phyloP scores from a whole-genome alignment of 768 basidiomycete genomes.

The Candolleomyces eurysporus region DNA sequence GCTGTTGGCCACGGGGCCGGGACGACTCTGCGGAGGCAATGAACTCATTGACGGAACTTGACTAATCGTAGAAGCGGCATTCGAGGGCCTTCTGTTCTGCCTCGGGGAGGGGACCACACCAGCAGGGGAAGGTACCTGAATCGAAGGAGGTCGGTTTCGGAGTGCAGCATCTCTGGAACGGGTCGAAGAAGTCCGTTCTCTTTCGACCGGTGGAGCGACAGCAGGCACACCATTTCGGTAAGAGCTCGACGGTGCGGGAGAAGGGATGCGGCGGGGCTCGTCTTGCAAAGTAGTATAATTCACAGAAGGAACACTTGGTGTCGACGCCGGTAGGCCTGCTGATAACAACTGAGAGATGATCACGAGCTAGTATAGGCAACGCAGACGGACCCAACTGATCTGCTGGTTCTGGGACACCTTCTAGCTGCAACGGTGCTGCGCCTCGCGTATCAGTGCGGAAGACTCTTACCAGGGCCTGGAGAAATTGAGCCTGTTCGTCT shows the following conservation, averaged over 20 bases:
- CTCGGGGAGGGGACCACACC: slow-evolving; percentile 23
- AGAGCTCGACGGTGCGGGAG: slow-evolving; percentile 3
- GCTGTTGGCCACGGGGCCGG: not conserved
- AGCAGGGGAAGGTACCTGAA: slow-evolving; percentile 29
- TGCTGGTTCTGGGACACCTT: slow-evolving; percentile 49
- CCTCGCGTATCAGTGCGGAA: slow-evolving; percentile 50
- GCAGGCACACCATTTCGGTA: slow-evolving; percentile 10
- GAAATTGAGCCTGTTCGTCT: slow-evolving; percentile 70
- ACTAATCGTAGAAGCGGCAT: slow-evolving; percentile 38
- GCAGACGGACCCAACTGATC: slow-evolving; percentile 31
- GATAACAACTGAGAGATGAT: not conserved
- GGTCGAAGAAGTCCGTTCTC: slow-evolving; percentile 5
- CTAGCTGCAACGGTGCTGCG: slow-evolving; percentile 49
- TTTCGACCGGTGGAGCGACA: slow-evolving; percentile 13
- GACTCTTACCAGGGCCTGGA: slow-evolving; percentile 62
- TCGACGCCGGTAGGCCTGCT: not conserved
- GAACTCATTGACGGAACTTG: slow-evolving; percentile 25
- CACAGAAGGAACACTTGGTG: too few species aligned
- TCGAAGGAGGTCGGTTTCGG: slow-evolving; percentile 31
- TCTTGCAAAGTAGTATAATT: not conserved
- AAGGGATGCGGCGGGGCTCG: slow-evolving; percentile 2
- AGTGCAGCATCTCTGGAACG: slow-evolving; percentile 1
- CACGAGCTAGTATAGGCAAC: too few species aligned
- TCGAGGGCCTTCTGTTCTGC: slow-evolving; percentile 41
- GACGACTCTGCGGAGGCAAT: slow-evolving; percentile 17